These are phyloP conservation scores for Diversispora epigaea DNA, from an alignment of 192 early-diverging fungal genomes.

Conservation along the genomic window DNA sequence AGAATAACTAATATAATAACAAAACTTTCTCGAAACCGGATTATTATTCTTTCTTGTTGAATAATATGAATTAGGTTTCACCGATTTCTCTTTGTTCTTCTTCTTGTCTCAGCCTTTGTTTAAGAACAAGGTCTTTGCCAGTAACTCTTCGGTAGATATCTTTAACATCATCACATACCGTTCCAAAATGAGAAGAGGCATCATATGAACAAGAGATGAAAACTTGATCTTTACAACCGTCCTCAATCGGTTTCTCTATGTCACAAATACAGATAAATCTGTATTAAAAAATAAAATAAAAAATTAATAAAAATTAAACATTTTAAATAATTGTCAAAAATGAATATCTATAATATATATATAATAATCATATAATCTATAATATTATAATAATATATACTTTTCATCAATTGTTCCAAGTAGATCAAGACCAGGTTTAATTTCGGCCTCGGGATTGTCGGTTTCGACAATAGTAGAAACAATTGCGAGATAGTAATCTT, in stretches of 20 bases:
- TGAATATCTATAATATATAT: too few species aligned
- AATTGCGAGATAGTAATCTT: slow-evolving; percentile 89
- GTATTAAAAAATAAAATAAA: background rate
- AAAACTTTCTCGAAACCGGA: too few species aligned
- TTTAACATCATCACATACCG: slow-evolving; percentile 95
- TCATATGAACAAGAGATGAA: slow-evolving; percentile 96
- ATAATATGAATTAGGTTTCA: background rate
- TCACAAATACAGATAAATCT: slow-evolving; percentile 82
- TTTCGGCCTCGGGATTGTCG: slow-evolving; percentile 84
- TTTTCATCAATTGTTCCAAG: slow-evolving; percentile 89
- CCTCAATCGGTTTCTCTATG: slow-evolving; percentile 81
- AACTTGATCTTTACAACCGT: slow-evolving; percentile 80
- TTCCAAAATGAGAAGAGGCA: slow-evolving; percentile 98
- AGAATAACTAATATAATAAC: too few species aligned
- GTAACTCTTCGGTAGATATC: slow-evolving; percentile 83
- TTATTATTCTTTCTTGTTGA: too few species aligned
- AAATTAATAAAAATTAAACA: too few species aligned
- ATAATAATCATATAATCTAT: too few species aligned
- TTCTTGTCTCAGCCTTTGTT: slow-evolving; percentile 64
- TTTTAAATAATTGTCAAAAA: too few species aligned
- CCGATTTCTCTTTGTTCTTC: slow-evolving; percentile 52
- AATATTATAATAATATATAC: slow-evolving; percentile 40
- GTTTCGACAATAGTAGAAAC: slow-evolving; percentile 98
- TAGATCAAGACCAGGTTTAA: slow-evolving; percentile 82
- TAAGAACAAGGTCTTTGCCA: slow-evolving; percentile 71